Evolutionary conservation across 2,329 filamentous ascomycete species (phyloP), one percentile per base, ranked within the genome.

Genomic region (Fusarium begoniae): DNA sequence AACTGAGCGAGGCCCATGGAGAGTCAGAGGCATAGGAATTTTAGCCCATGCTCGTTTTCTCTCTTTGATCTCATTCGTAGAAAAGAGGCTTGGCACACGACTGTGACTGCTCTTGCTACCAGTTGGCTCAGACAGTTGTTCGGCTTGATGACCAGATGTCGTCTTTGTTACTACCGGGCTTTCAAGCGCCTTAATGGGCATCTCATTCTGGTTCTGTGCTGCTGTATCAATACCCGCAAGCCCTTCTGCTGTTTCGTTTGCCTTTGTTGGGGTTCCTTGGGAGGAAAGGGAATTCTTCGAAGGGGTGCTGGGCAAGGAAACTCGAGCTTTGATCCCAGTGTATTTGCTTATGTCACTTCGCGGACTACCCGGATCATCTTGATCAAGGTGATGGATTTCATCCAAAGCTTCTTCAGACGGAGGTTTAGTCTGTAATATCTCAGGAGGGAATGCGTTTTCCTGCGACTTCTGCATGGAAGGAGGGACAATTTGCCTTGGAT

Each of bases 21-120:
- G 78, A 63, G 76, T 70, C 61, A 81, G 66, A 50, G 82, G 81
- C 79, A 82, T 79, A 44, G 78, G 69, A 70, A 83, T 82, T 63
- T 76, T 81, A 76, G 80, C 74, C 80, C 80, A 82, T 58, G 75
- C 77, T 75, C 77, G 73, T 67, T 73, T 78, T 63, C 81, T 78
- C 44, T 72, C 75, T 69, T 78, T 77, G 40, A 81, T 80, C 63
- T 83, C 71, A 54, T 79, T 69, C 50, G 78, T 75, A 18, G 81
- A 81, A 43, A 81, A 82, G 10, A 65, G 54, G 44, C 78, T 77
- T 24, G 69, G 38, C 24, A 41, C 55, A 38, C 75, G 73, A 32
- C 37, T 35, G 32, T 75, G 72, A n/a, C 26, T 57, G 26, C 28
- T 24, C 22, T 51, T 41, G 12, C 18, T 45, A 11, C 60, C 50